A percentile compares a stretch with the other conserved stretches of the same genome.
Evolutionary conservation across 2,329 filamentous ascomycete genomes (phyloP).

Genomic region (Huntiella bhutanensis): DNA sequence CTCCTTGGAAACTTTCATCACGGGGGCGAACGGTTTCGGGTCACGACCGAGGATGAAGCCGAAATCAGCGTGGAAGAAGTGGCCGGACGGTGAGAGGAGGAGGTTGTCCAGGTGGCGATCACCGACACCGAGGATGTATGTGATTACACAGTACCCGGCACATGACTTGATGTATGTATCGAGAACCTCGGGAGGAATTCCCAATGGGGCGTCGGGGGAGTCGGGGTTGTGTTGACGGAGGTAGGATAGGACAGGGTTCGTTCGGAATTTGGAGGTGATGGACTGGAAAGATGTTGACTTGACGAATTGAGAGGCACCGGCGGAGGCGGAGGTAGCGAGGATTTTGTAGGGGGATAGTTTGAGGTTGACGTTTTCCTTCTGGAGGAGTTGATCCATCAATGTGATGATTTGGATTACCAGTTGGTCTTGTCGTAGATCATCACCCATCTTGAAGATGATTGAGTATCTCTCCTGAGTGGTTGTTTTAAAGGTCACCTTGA

Average conservation of each 20-base stretch:
- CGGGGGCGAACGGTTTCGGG: constrained; percentile 88
- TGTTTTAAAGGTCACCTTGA: constrained; percentile 81
- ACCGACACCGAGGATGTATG: constrained; percentile 88
- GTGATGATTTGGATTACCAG: constrained; percentile 94
- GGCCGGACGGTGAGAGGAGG: constrained; percentile 69
- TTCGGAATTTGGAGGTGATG: constrained; percentile 66
- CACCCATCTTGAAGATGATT: constrained; percentile 92
- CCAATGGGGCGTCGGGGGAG: constrained; percentile 49
- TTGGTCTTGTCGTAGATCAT: constrained; percentile 91
- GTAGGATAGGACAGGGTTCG: constrained; percentile 57
- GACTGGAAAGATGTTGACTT: constrained; percentile 68
- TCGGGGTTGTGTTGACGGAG: constrained; percentile 82
- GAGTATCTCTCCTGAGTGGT: constrained; percentile 60
- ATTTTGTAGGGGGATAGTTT: constrained; percentile 94
- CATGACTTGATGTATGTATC: constrained; percentile 93
- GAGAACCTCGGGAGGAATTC: constrained; percentile 78
- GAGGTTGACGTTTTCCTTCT: constrained; percentile 89
- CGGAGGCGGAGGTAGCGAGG: constrained; percentile 73
- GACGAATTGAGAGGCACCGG: constrained; percentile 85
- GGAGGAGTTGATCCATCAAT: constrained; percentile 86
- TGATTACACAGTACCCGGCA: constrained; percentile 95
- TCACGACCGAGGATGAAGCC: constrained; percentile 95
- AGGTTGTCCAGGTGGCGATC: constrained; percentile 94
- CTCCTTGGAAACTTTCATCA: constrained; percentile 92
- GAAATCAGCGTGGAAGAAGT: constrained; percentile 98